Percentiles rank a stretch among this genome's conserved stretches.
Conservation (phyloP, 441 rosid species). For the Adansonia gregorii region DNA sequence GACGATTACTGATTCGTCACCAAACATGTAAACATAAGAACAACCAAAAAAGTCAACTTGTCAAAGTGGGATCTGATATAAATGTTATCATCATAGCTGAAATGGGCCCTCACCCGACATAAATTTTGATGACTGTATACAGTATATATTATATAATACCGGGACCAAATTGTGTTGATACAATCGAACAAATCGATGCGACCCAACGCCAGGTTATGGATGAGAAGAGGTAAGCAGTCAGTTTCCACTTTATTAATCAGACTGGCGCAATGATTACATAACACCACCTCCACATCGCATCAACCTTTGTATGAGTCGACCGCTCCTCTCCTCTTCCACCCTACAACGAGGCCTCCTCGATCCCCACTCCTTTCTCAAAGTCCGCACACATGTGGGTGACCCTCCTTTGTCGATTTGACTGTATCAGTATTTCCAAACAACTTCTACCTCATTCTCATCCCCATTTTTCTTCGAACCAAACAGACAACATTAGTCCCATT, state of each 20-base stretch:
- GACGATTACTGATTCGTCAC: not conserved
- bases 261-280: not conserved
- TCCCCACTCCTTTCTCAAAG: not conserved
- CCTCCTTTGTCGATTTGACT: not conserved
- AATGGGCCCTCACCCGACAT: conserved; percentile 1
- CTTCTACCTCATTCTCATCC: not conserved
- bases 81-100: not conserved
- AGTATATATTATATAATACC: not conserved
- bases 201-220: not conserved
- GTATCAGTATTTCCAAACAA: not conserved
- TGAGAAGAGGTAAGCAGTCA: not conserved
- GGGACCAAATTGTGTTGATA: not conserved
- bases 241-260: not conserved
- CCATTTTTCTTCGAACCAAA: too few relatives aligned
- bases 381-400: not conserved
- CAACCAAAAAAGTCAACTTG: not conserved
- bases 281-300: not conserved
- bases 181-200: not conserved
- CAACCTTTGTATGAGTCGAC: not conserved
- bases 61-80: not conserved
- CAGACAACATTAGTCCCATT: too few relatives aligned
- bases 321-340: not conserved
- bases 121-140: conserved; percentile 1
- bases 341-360: too few relatives aligned
- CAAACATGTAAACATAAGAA: not conserved